These are phyloP conservation scores for Aspergillus novoparasiticus DNA, from an alignment of 2,329 filamentous ascomycete species.

Conservation along the genomic window DNA sequence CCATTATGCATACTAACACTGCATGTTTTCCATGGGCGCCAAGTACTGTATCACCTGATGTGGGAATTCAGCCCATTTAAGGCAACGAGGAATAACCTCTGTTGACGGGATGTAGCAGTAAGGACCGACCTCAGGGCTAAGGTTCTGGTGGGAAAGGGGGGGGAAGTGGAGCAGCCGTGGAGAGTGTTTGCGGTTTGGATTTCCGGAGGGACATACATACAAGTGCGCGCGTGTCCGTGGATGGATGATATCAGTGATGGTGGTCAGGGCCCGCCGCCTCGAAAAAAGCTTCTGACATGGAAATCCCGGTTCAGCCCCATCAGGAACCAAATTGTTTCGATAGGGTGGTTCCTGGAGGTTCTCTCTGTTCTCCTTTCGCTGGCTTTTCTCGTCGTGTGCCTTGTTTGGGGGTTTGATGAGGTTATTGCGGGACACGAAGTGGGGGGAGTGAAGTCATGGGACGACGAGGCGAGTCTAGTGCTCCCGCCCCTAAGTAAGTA, in stretches of 20 bases:
- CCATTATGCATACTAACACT: background rate
- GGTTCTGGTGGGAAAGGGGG: background rate
- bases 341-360: background rate
- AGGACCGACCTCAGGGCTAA: too few species aligned
- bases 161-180: background rate
- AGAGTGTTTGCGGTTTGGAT: background rate
- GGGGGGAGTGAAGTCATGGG: constrained; percentile 3
- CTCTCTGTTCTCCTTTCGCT: background rate
- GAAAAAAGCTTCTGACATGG: background rate
- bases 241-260: background rate
- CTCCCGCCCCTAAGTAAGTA: background rate
- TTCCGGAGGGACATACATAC: background rate
- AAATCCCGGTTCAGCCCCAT: background rate
- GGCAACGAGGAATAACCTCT: background rate
- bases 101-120: background rate
- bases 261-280: too few species aligned
- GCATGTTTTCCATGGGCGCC: too few species aligned
- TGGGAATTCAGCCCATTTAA: background rate
- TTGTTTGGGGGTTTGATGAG: background rate
- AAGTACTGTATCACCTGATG: background rate
- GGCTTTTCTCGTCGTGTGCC: background rate
- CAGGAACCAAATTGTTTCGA: background rate
- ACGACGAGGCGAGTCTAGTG: background rate
- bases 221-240: background rate
- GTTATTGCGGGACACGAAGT: background rate